A percentile compares a stretch with the other conserved stretches of the same genome.
Evolutionary conservation across 2,329 filamentous ascomycete species (phyloP).

Genomic region (Arachnomyces sp.): DNA sequence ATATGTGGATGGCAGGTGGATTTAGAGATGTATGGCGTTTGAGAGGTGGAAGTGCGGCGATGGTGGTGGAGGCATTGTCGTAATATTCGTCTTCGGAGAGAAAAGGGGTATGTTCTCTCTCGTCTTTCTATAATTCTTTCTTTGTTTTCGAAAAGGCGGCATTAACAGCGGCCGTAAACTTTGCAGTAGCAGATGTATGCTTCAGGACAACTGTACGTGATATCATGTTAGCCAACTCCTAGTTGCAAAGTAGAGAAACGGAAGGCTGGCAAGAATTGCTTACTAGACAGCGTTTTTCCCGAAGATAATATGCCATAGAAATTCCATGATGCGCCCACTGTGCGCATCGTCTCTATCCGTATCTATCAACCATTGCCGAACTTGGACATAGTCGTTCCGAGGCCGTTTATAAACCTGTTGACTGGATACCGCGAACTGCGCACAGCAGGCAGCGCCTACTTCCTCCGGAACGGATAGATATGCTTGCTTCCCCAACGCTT

Average conservation of each 20-base stretch:
- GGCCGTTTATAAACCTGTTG: conserved; percentile 45
- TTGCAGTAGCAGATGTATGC: conserved; percentile 29
- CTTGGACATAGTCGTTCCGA: conserved; percentile 47
- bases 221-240: conserved; percentile 10
- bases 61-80: not conserved
- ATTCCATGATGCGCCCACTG: conserved; percentile 57
- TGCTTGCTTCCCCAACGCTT: conserved; percentile 24
- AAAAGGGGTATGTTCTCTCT: not conserved
- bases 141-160: not conserved
- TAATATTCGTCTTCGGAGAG: not conserved
- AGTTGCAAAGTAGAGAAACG: not conserved
- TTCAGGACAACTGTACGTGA: conserved; percentile 23
- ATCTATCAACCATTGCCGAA: conserved; percentile 53
- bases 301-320: conserved; percentile 57
- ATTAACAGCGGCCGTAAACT: conserved; percentile 28
- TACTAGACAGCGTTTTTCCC: conserved; percentile 35
- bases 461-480: conserved; percentile 39
- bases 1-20: too few species aligned
- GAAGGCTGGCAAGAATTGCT: conserved; percentile 11
- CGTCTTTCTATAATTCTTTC: not conserved
- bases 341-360: conserved; percentile 48
- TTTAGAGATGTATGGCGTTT: too few species aligned
- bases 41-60: too few species aligned
- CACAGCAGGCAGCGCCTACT: conserved; percentile 55
- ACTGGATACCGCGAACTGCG: conserved; percentile 56